Percentiles rank a stretch among this genome's conserved stretches.
Conservation (phyloP, 139 green algal species). For the Tetraselmis chui region DNA sequence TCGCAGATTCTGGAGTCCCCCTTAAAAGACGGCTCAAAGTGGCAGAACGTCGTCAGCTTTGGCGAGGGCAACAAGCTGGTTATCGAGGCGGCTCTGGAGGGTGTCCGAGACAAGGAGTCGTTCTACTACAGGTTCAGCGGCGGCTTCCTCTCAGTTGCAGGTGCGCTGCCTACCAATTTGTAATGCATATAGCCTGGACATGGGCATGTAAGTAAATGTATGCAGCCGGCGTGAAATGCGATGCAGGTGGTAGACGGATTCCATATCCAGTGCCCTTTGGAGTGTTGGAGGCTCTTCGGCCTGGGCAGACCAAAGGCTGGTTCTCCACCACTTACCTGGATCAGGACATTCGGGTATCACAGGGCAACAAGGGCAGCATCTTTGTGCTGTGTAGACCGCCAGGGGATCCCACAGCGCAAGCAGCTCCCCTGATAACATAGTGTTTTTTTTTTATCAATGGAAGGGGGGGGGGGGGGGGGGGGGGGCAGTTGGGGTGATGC, state of each 20-base stretch:
- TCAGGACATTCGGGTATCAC: constrained; percentile 6
- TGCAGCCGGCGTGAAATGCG: background rate
- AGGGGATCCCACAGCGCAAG: background rate
- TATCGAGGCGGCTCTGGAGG: constrained; percentile 10
- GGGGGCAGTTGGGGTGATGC: no score
- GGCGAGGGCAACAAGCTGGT: constrained; percentile 1
- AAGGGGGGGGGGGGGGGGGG: no score
- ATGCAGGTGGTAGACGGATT: background rate
- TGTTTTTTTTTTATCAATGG: background rate
- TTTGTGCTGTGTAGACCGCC: constrained; percentile 2
- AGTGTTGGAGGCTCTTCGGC: constrained; percentile 10
- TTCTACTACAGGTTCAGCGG: constrained; percentile 16
- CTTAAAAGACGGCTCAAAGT: constrained; percentile 6
- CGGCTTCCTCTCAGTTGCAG: constrained; percentile 3
- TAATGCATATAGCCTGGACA: background rate
- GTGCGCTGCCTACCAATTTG: background rate
- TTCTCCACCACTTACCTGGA: constrained; percentile 21
- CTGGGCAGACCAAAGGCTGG: constrained; percentile 21
- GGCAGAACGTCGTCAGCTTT: constrained; percentile 16
- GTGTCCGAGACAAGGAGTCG: constrained; percentile 4
- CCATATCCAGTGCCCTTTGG: constrained; percentile 26
- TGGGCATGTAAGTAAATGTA: background rate
- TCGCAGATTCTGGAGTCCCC: constrained; percentile 15
- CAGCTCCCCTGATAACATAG: background rate
- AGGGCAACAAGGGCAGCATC: constrained; percentile 1